Evolutionary conservation across 257 asterid genomes (phyloP), one percentile per base, ranked within the genome.

Genomic region (Solanum sitiens): DNA sequence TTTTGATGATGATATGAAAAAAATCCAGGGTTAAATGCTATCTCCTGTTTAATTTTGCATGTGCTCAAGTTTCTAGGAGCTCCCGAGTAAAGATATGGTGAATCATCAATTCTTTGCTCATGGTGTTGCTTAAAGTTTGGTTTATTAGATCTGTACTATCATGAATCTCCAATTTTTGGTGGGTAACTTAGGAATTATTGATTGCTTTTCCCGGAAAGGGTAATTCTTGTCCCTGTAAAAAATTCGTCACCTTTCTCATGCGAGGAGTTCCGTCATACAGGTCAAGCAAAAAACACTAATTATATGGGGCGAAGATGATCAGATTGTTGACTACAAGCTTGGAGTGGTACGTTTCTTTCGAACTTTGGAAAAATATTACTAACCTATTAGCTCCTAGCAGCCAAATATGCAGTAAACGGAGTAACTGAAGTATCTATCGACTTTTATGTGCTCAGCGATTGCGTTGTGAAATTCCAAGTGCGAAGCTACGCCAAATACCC

Each of bases 281-380:
- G 97, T 97, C 11, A 95, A 92, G 92, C 98, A 95, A 90, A 93
- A 93, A 88, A 91, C 99, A 33, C 96, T 97, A 15, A 90, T 95
- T 59, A 88, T 97, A 90, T 97, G 98, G 98, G 99, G 99, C 5
- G 98, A 94, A 90, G 90, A 97, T 56, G 99, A 97, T 89, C 94
- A 92, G 89, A 95, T 97, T 87, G 94, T 95, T 11, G 98, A 97
- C 93, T 90, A 87, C 88, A 94, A 93, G 93, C 96, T 93, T 47
- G 98, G 93, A 7, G 95, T 95, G 92, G 99, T 95, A 88, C 83
- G 94, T 90, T 72, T 16, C 42, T 33, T 74, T 61, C 85, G 20
- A 18, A 65, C 84, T 88, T 88, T 2, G 18, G 20, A 50, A 80
- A 20, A 30, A 30, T 79, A 30, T 30, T 50, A 70, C 40, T 30